Evolutionary conservation across 1,284 basidiomycete genomes (phyloP).

Genomic region (Laetiporus sulphureus): DNA sequence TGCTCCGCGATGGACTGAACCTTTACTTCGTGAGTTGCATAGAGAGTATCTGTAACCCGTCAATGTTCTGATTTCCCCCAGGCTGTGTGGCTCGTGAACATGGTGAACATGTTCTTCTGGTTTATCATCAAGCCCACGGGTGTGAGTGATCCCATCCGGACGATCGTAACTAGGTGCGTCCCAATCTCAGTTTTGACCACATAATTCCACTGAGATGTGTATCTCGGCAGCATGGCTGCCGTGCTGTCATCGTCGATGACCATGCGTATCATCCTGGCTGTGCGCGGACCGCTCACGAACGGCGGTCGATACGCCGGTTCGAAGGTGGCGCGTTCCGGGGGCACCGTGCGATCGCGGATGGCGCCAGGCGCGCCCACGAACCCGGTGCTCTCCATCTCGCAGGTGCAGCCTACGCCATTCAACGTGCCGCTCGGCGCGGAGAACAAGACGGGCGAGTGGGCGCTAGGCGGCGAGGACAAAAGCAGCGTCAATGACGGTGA

Average conservation of each 20-base stretch:
- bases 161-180: slow-evolving; percentile 58
- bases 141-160: slow-evolving; percentile 59
- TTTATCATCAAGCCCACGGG: slow-evolving; percentile 67
- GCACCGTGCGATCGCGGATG: slow-evolving; percentile 34
- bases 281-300: slow-evolving; percentile 59
- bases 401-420: slow-evolving; percentile 28
- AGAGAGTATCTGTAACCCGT: background rate
- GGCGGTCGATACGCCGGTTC: slow-evolving; percentile 59
- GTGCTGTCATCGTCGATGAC: slow-evolving; percentile 80
- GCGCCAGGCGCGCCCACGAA: slow-evolving; percentile 18
- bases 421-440: slow-evolving; percentile 66
- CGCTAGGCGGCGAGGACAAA: slow-evolving; percentile 45
- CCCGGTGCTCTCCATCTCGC: slow-evolving; percentile 29
- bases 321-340: slow-evolving; percentile 24
- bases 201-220: background rate
- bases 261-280: slow-evolving; percentile 73
- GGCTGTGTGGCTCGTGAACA: slow-evolving; percentile 71
- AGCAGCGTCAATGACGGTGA: slow-evolving; percentile 45
- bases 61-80: slow-evolving; percentile 19
- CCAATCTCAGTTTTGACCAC: background rate
- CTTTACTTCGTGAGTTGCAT: slow-evolving; percentile 55
- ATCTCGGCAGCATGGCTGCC: slow-evolving; percentile 55
- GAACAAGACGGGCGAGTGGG: slow-evolving; percentile 38
- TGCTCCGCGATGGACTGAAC: slow-evolving; percentile 81
- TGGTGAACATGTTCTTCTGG: slow-evolving; percentile 76